Percentiles rank a stretch among this genome's conserved stretches.
Evolutionary conservation across 225 moss, liverwort and hornwort species (phyloP).

Genomic region (Straminergon stramineum): DNA sequence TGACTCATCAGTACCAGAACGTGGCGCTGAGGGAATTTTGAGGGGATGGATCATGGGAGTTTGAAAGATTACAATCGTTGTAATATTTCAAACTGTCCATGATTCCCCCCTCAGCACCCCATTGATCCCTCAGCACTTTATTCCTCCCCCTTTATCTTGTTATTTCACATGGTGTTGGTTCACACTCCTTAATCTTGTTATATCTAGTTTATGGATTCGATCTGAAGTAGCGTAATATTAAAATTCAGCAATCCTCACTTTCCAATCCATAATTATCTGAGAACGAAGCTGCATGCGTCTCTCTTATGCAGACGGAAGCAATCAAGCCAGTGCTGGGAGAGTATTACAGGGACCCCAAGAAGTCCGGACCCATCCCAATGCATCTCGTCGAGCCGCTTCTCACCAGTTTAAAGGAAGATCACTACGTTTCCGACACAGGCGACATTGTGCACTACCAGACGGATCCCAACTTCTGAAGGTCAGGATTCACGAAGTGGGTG

Average conservation of each 20-base stretch:
- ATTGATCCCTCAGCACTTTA: background rate
- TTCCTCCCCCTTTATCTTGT: background rate
- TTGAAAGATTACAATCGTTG: background rate
- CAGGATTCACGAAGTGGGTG: background rate
- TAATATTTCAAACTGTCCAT: background rate
- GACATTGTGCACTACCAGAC: conserved; percentile 58
- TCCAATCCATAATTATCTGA: background rate
- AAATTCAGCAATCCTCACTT: background rate
- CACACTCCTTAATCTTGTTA: background rate
- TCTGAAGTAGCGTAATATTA: background rate
- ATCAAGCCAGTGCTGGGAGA: conserved; percentile 76
- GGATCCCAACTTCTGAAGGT: conserved; percentile 13
- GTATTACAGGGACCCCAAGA: conserved; percentile 77
- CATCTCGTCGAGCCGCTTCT: conserved; percentile 53
- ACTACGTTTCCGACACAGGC: conserved; percentile 64
- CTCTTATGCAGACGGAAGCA: conserved; percentile 58
- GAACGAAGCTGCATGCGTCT: background rate
- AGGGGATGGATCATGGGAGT: background rate
- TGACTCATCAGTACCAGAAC: background rate
- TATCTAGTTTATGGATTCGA: background rate
- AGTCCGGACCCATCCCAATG: conserved; percentile 62
- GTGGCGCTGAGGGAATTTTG: background rate
- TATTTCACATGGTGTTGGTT: background rate
- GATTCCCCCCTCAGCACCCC: background rate
- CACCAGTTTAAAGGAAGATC: conserved; percentile 62